Evolutionary conservation across 257 asterid species (phyloP), one percentile per base, ranked within the genome.

Genomic region (Solanum sejunctum): DNA sequence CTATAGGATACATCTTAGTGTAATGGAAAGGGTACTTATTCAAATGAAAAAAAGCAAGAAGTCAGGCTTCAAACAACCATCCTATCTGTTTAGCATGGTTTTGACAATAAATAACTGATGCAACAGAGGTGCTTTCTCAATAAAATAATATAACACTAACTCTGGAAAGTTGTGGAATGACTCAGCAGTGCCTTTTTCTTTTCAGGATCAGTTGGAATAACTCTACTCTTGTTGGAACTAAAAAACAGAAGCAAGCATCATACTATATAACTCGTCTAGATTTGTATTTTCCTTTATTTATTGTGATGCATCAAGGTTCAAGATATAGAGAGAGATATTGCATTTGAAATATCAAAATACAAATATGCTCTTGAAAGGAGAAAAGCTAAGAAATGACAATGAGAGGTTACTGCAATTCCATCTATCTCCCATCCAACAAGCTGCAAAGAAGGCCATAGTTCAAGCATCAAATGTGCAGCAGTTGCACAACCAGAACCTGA

Each of bases 361-460:
- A 52, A 78, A 52, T 4, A 51, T 17, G 49, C 49, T 52, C 49
- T 78, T 26, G 23, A 78, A 52, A 78, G 60, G 83, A 78, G 10
- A 52, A 78, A 78, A 72, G 57, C 11, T 56, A 8, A 36, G 81
- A 58, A 86, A 52, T 41, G 45, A 84, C 21, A 49, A 63, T 47
- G 75, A 41, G 85, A 85, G 85, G 73, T 36, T 54, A 84, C 85
- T 91, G 93, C 97, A 70, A 94, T 92, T 83, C 87, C 89, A 84
- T 94, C 97, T 23, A 94, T 92, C 88, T 94, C 98, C 98, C 97
- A 93, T 61, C 98, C 97, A 77, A 93, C 95, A 26, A 94, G 92
- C 91, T 90, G 90, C 89, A 93, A 69, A 3, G 97, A 92, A 71
- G 98, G 97, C 95, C 95, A 93, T 47, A 92, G 78, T 70, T 92